A percentile compares a stretch with the other conserved stretches of the same genome.
phyloP scores from a whole-genome alignment of 225 moss, liverwort and hornwort genomes.

The Polytrichum commune region DNA sequence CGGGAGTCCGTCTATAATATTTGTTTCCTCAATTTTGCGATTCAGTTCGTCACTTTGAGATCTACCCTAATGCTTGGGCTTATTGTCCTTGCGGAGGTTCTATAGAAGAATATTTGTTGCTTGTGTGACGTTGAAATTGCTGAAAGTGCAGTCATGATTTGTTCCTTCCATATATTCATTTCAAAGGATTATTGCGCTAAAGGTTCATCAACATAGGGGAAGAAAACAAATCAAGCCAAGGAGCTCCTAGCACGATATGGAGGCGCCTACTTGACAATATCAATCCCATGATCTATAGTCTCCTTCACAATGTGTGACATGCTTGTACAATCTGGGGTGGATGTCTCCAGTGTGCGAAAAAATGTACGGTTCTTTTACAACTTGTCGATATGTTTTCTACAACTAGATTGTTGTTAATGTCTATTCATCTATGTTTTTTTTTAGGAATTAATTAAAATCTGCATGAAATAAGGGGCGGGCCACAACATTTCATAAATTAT shows the following conservation, averaged over 20 bases:
- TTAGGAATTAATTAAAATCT: too few species aligned
- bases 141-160: background rate
- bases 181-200: constrained; percentile 45
- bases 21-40: too few species aligned
- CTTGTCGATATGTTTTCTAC: too few species aligned
- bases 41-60: too few species aligned
- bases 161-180: constrained; percentile 60
- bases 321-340: constrained; percentile 76
- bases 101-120: too few species aligned
- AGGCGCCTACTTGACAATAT: constrained; percentile 89
- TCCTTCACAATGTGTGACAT: constrained; percentile 85
- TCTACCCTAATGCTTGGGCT: too few species aligned
- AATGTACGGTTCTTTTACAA: constrained; percentile 38
- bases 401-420: too few species aligned
- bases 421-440: too few species aligned
- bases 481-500: too few species aligned
- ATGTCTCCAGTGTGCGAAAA: constrained; percentile 63
- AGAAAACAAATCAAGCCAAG: constrained; percentile 74
- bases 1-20: too few species aligned
- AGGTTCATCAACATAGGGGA: constrained; percentile 26
- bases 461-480: too few species aligned
- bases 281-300: constrained; percentile 74
- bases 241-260: constrained; percentile 85
- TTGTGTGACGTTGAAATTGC: background rate
- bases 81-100: too few species aligned